These are phyloP conservation scores for Gossypium aridum DNA, from an alignment of 441 rosid genomes.

Conservation along the genomic window DNA sequence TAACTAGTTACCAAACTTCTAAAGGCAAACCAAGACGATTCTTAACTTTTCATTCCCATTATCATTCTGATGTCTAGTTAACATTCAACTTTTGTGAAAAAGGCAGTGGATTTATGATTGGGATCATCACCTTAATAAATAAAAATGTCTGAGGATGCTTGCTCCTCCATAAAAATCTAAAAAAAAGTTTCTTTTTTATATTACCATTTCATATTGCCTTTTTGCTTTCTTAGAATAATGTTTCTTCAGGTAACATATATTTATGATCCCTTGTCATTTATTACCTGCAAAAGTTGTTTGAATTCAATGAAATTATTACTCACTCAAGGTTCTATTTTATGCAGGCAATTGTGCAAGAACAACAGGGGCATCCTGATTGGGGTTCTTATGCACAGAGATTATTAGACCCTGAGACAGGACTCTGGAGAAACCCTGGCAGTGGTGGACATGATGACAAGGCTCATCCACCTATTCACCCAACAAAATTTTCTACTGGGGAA, in stretches of 20 bases:
- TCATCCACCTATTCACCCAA: conserved; percentile 97
- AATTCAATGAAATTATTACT: conserved; percentile 11
- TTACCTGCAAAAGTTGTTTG: not conserved
- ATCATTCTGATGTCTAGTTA: not conserved
- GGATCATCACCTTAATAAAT: conserved; percentile 2
- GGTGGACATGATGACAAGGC: conserved; percentile 99
- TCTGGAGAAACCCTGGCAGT: conserved; percentile 88
- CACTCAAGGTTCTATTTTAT: conserved; percentile 20
- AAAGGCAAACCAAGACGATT: not conserved
- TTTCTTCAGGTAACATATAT: too few relatives aligned
- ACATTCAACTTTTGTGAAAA: conserved; percentile 1
- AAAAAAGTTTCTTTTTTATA: not conserved
- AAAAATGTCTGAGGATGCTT: not conserved
- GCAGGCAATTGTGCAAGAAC: conserved; percentile 81
- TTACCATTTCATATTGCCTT: not conserved
- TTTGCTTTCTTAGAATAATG: not conserved
- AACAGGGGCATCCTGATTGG: conserved; percentile 81
- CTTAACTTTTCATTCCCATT: not conserved
- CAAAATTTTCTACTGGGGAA: conserved; percentile 87
- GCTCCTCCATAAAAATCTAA: not conserved
- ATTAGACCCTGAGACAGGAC: conserved; percentile 62
- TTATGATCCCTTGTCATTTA: too few relatives aligned
- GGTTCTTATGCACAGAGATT: conserved; percentile 81
- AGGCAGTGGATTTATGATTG: conserved; percentile 3
- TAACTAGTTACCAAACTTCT: not conserved